Conservation (phyloP, 2,329 filamentous ascomycete species). For the Apiospora malaysiana region DNA sequence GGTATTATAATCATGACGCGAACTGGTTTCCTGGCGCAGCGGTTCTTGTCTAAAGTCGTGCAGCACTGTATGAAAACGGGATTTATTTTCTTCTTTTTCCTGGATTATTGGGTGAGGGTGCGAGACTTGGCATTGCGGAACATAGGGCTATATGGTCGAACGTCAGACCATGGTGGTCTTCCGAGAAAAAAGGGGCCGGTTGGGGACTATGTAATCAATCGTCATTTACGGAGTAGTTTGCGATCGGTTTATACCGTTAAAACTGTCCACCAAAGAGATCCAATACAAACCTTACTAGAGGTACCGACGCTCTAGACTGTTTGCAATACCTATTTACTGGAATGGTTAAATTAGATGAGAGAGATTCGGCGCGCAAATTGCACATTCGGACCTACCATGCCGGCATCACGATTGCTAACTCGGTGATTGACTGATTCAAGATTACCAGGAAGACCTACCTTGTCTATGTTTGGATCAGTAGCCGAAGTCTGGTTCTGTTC, state of each 20-base stretch:
- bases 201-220: slow-evolving; percentile 17
- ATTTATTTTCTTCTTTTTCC: slow-evolving; percentile 7
- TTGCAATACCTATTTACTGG: background rate
- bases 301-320: slow-evolving; percentile 7
- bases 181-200: background rate
- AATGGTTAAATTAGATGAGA: slow-evolving; percentile 7
- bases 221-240: slow-evolving; percentile 11
- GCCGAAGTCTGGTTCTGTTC: background rate
- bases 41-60: slow-evolving; percentile 6
- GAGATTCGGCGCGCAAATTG: background rate
- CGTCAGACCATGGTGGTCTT: slow-evolving; percentile 1
- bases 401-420: background rate
- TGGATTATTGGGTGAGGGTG: slow-evolving; percentile 11
- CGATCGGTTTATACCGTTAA: slow-evolving; percentile 9
- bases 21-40: slow-evolving; percentile 19
- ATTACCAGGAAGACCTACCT: background rate
- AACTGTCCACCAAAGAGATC: background rate
- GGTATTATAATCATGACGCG: slow-evolving; percentile 9
- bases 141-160: background rate
- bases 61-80: slow-evolving; percentile 10
- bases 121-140: slow-evolving; percentile 1
- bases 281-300: slow-evolving; percentile 8
- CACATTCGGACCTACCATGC: slow-evolving; percentile 1
- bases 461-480: background rate
- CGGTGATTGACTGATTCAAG: background rate